phyloP scores from a whole-genome alignment of 2,329 filamentous ascomycete species.

The Fusarium liriodendri region DNA sequence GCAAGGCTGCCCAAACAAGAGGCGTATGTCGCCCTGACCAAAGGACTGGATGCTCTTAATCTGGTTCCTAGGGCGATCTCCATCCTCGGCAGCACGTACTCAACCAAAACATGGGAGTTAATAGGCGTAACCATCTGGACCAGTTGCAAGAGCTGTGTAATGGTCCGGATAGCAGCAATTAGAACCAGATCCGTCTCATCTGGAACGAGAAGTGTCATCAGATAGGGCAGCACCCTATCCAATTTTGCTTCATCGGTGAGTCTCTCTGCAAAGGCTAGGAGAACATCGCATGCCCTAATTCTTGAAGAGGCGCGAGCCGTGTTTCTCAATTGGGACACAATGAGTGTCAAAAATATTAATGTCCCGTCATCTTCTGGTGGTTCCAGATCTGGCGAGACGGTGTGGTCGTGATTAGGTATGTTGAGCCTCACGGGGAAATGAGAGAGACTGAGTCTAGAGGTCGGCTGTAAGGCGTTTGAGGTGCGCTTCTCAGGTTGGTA shows the following conservation, averaged over 20 bases:
- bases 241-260: slow-evolving; percentile 96
- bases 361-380: slow-evolving; percentile 86
- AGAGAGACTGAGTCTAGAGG: slow-evolving; percentile 62
- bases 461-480: slow-evolving; percentile 40
- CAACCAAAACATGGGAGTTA: slow-evolving; percentile 76
- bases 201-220: slow-evolving; percentile 79
- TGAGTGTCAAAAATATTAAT: slow-evolving; percentile 88
- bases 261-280: slow-evolving; percentile 90
- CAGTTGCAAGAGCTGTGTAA: slow-evolving; percentile 88
- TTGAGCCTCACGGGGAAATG: slow-evolving; percentile 87
- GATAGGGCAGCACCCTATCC: slow-evolving; percentile 90
- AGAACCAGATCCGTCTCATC: slow-evolving; percentile 88
- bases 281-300: slow-evolving; percentile 88
- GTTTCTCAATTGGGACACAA: slow-evolving; percentile 89
- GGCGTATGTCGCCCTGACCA: slow-evolving; percentile 91
- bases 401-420: slow-evolving; percentile 85
- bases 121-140: slow-evolving; percentile 88
- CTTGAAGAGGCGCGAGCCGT: slow-evolving; percentile 90
- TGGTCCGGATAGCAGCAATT: slow-evolving; percentile 83
- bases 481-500: slow-evolving; percentile 67
- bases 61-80: slow-evolving; percentile 63
- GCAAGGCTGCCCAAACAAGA: slow-evolving; percentile 91
- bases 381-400: slow-evolving; percentile 69
- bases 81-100: slow-evolving; percentile 75
- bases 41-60: slow-evolving; percentile 64